Conservation (phyloP, 306 rosid species). For the Quercus ilex region DNA sequence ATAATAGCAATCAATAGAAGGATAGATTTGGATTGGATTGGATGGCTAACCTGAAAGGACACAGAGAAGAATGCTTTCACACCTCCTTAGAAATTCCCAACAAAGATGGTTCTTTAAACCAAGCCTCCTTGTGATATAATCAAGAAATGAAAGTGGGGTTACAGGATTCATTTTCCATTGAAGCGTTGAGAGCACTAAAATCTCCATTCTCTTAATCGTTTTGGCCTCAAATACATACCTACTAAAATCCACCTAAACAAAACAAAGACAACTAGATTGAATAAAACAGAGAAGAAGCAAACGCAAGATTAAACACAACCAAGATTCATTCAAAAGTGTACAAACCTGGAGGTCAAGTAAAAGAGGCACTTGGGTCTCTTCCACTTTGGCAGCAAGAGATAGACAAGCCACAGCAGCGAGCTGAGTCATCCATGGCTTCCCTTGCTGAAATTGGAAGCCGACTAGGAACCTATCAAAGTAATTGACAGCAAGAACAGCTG, state of each 20-base stretch:
- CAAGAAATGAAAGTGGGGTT: conserved; percentile 78
- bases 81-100: conserved; percentile 57
- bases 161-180: conserved; percentile 88
- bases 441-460: conserved; percentile 40
- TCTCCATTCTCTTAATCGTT: conserved; percentile 76
- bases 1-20: background rate
- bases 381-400: conserved; percentile 87
- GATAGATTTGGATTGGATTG: background rate
- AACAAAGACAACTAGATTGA: background rate
- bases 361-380: conserved; percentile 85
- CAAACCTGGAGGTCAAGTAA: conserved; percentile 74
- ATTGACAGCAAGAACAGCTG: conserved; percentile 72
- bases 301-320: background rate
- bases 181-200: conserved; percentile 84
- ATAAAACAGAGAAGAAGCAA: background rate
- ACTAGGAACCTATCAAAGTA: conserved; percentile 70
- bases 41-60: conserved; percentile 47
- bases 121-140: conserved; percentile 60
- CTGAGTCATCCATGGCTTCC: conserved; percentile 89
- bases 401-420: conserved; percentile 79
- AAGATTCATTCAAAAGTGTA: background rate
- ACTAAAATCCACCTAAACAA: conserved; percentile 63
- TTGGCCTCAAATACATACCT: conserved; percentile 67
- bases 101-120: conserved; percentile 64
- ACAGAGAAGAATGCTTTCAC: conserved; percentile 52